Conservation (phyloP, 2,329 filamentous ascomycete species). For the Colletotrichum sp. region DNA sequence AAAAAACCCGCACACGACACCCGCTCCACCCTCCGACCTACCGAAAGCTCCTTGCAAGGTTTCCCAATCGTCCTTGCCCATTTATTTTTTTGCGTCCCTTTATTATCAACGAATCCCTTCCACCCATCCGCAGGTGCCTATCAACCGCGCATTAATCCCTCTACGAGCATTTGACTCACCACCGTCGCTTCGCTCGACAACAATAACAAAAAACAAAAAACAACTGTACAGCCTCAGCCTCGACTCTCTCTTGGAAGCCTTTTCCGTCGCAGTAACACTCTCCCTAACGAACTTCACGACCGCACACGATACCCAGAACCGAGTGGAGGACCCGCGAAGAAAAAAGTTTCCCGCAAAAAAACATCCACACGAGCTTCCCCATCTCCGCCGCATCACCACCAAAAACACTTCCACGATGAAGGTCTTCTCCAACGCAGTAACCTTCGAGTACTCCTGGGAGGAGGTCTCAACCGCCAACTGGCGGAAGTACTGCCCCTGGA, state of each 20-base stretch:
- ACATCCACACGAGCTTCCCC: background rate
- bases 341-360: background rate
- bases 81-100: conserved; percentile 11
- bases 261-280: background rate
- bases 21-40: conserved; percentile 10
- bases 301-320: background rate
- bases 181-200: background rate
- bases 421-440: conserved; percentile 89
- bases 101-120: background rate
- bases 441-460: conserved; percentile 98
- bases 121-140: background rate
- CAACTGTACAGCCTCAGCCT: background rate
- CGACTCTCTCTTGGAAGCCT: background rate
- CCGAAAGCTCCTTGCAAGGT: conserved; percentile 11
- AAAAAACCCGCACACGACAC: conserved; percentile 27
- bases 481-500: conserved; percentile 99
- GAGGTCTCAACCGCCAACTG: conserved; percentile 98
- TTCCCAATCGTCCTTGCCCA: background rate
- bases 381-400: background rate
- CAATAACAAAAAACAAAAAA: background rate
- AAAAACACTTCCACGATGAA: conserved; percentile 68
- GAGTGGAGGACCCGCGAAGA: background rate
- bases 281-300: background rate
- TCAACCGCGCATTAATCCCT: background rate
- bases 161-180: background rate